A percentile compares a stretch with the other conserved stretches of the same genome.
These are phyloP conservation scores for Mucor velutinosus DNA, from an alignment of 371 early-diverging fungal genomes.

Conservation along the genomic window DNA sequence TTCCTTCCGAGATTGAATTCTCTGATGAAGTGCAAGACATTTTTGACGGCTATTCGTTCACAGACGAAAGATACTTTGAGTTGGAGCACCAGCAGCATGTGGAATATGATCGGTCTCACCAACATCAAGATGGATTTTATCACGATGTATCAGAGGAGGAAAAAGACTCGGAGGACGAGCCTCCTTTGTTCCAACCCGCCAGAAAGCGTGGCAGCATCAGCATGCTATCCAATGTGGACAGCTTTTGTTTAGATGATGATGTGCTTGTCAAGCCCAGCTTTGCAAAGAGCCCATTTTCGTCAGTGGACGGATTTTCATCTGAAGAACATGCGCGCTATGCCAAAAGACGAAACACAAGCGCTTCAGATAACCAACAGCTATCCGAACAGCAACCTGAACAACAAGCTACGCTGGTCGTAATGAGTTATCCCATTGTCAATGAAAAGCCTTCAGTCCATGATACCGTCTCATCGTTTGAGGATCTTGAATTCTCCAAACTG, in stretches of 20 bases:
- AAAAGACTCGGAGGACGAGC: conserved; percentile 17
- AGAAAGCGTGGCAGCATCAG: conserved; percentile 50
- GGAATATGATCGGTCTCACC: not conserved
- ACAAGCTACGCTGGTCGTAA: conserved; percentile 32
- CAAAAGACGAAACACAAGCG: conserved; percentile 41
- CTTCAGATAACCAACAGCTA: conserved; percentile 7
- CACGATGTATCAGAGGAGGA: conserved; percentile 2
- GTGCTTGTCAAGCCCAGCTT: not conserved
- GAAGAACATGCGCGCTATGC: conserved; percentile 35
- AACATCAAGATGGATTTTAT: conserved; percentile 19
- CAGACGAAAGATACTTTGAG: conserved; percentile 29
- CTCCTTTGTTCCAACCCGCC: conserved; percentile 18
- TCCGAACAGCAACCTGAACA: conserved; percentile 8
- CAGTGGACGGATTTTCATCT: conserved; percentile 5
- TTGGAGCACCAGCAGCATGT: conserved; percentile 1
- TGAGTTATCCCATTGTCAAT: conserved; percentile 3
- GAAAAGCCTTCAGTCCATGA: not conserved
- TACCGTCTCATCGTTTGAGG: conserved; percentile 14
- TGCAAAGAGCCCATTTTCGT: not conserved
- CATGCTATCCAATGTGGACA: conserved; percentile 46
- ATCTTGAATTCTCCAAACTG: conserved; percentile 24
- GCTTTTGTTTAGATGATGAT: conserved; percentile 28
- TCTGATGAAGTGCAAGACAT: conserved; percentile 55
- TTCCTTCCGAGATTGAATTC: conserved; percentile 44
- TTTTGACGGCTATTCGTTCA: conserved; percentile 62